These are phyloP conservation scores for Dryas integrifolia DNA, from an alignment of 331 rosid species.

Conservation along the genomic window DNA sequence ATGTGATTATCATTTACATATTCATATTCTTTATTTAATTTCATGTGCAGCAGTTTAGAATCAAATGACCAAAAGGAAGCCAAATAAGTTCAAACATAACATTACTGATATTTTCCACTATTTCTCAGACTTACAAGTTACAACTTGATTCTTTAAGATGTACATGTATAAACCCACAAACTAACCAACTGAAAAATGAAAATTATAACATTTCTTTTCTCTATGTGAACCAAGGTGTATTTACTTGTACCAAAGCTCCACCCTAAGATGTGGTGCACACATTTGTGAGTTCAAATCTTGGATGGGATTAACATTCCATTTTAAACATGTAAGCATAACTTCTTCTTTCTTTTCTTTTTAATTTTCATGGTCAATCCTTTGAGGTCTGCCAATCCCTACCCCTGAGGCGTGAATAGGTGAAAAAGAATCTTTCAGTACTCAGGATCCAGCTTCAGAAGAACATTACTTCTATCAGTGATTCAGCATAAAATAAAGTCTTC, in stretches of 20 bases:
- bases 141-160: slow-evolving; percentile 5
- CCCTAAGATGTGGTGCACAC: background rate
- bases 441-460: slow-evolving; percentile 22
- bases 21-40: too few relatives aligned
- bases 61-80: background rate
- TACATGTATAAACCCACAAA: slow-evolving; percentile 19
- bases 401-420: background rate
- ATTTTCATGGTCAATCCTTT: slow-evolving; percentile 8
- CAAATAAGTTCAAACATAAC: background rate
- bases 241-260: background rate
- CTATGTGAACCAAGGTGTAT: background rate
- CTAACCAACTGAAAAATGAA: background rate
- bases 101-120: background rate
- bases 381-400: slow-evolving; percentile 6
- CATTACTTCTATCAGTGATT: background rate
- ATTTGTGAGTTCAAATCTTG: background rate
- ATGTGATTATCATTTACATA: too few relatives aligned
- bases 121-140: slow-evolving; percentile 4
- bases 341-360: slow-evolving; percentile 9
- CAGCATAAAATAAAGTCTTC: slow-evolving; percentile 16
- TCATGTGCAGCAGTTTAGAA: background rate
- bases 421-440: slow-evolving; percentile 17
- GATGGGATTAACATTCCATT: slow-evolving; percentile 22
- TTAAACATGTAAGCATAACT: slow-evolving; percentile 10
- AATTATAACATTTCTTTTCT: background rate